Evolutionary conservation across 139 green algal species (phyloP).

Genomic region (Penium margaritaceum): DNA sequence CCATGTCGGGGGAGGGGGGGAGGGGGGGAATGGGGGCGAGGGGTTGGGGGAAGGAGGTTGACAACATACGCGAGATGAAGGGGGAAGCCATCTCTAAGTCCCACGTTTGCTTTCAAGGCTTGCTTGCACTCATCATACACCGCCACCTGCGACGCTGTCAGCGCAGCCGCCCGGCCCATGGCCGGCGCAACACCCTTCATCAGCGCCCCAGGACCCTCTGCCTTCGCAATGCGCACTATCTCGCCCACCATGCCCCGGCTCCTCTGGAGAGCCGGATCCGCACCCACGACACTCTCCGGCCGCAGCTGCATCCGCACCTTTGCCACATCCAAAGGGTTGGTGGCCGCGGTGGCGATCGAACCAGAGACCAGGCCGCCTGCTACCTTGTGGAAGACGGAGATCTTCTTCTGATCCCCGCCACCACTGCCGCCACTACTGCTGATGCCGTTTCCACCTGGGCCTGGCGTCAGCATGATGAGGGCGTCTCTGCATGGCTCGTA

Average conservation of each 20-base stretch:
- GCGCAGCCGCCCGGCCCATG: neutral
- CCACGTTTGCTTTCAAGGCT: neutral
- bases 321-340: conserved; percentile 3
- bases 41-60: no score
- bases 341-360: conserved; percentile 8
- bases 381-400: no score
- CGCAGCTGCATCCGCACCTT: conserved; percentile 6
- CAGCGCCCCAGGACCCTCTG: conserved; percentile 5
- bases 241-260: neutral
- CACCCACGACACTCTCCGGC: neutral
- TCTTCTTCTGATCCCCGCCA: no score
- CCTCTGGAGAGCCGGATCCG: neutral
- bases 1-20: no score
- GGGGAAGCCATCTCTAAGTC: neutral
- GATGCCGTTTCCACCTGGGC: neutral
- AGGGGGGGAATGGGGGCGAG: no score
- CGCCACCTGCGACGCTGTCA: conserved; percentile 10
- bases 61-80: neutral
- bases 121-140: conserved; percentile 25
- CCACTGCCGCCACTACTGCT: neutral
- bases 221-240: neutral
- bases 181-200: conserved; percentile 1
- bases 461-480: conserved; percentile 1
- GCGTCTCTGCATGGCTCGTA: conserved; percentile 22
- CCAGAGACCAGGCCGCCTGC: no score